A percentile compares a stretch with the other conserved stretches of the same genome.
Conservation (phyloP, 805 yeast genomes). For the Saccharomycopsis sp. region DNA sequence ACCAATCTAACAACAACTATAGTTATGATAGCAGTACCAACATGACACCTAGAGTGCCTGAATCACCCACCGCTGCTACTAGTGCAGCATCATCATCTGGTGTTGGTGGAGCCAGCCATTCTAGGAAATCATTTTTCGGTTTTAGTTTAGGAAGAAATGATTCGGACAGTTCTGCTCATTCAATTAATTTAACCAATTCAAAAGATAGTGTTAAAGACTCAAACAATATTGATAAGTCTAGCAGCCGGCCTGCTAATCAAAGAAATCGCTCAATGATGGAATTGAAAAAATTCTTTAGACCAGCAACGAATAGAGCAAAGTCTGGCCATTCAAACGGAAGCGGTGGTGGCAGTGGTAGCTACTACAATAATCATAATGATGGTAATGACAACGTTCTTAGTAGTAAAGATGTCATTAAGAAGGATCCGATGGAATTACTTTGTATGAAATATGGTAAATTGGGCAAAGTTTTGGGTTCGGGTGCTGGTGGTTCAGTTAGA, state of each 20-base stretch:
- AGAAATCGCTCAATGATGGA: constrained; percentile 53
- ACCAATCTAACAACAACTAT: background rate
- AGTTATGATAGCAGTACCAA: too few species aligned
- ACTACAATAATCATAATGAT: constrained; percentile 17
- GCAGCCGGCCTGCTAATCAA: background rate
- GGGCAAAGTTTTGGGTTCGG: constrained; percentile 73
- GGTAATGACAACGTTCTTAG: constrained; percentile 46
- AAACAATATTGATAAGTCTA: too few species aligned
- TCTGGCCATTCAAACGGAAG: constrained; percentile 9
- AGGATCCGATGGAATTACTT: constrained; percentile 44
- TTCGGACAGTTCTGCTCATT: background rate
- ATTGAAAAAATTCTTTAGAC: constrained; percentile 65
- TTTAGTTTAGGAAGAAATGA: constrained; percentile 13
- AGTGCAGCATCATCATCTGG: too few species aligned
- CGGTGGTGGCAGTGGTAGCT: background rate
- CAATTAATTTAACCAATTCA: background rate
- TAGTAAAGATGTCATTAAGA: constrained; percentile 24
- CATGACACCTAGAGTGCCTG: too few species aligned
- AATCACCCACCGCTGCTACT: too few species aligned
- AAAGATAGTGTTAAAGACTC: background rate
- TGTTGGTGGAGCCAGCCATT: too few species aligned
- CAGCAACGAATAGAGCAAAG: constrained; percentile 22
- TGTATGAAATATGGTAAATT: constrained; percentile 62
- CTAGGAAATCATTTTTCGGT: constrained; percentile 16
- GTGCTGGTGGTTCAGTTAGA: constrained; percentile 86